Percentiles rank a stretch among this genome's conserved stretches.
Evolutionary conservation across 805 yeast species (phyloP).

Genomic region (Limtongia smithiae): DNA sequence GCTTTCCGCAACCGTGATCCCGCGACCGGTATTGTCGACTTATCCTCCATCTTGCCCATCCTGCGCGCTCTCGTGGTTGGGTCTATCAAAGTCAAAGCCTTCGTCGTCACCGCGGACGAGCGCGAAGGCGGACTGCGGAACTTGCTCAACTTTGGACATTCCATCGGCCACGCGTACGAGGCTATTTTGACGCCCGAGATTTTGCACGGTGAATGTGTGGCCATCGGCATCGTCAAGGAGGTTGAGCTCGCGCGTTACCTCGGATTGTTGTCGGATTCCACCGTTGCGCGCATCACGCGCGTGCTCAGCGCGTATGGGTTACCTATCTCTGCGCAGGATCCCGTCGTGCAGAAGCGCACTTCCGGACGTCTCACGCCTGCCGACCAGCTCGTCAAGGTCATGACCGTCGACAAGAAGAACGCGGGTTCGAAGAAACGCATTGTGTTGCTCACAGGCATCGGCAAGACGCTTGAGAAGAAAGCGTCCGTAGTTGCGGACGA

Average conservation of each 20-base stretch:
- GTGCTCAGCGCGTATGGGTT: constrained; percentile 81
- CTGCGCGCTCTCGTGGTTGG: constrained; percentile 76
- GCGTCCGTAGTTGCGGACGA: constrained; percentile 82
- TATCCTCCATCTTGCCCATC: constrained; percentile 66
- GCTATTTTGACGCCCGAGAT: constrained; percentile 97
- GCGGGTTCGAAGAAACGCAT: constrained; percentile 88
- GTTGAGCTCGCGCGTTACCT: constrained; percentile 92
- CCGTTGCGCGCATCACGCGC: constrained; percentile 83
- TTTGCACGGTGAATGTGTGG: constrained; percentile 97
- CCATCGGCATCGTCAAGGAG: constrained; percentile 92
- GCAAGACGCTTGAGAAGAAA: constrained; percentile 80
- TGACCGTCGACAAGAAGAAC: constrained; percentile 96
- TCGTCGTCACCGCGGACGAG: constrained; percentile 89
- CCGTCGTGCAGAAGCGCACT: constrained; percentile 65
- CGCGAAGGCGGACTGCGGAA: constrained; percentile 93
- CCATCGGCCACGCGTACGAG: constrained; percentile 97
- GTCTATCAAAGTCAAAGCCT: constrained; percentile 86
- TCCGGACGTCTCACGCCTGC: constrained; percentile 70
- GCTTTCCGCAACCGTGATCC: constrained; percentile 53
- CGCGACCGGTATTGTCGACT: constrained; percentile 51
- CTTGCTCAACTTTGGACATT: constrained; percentile 89
- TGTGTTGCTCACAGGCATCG: constrained; percentile 78
- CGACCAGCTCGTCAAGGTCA: constrained; percentile 67
- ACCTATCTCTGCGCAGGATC: constrained; percentile 75
- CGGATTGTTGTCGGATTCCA: constrained; percentile 85